Evolutionary conservation across 805 yeast species (phyloP).

Genomic region (Pichia cephalocereana): DNA sequence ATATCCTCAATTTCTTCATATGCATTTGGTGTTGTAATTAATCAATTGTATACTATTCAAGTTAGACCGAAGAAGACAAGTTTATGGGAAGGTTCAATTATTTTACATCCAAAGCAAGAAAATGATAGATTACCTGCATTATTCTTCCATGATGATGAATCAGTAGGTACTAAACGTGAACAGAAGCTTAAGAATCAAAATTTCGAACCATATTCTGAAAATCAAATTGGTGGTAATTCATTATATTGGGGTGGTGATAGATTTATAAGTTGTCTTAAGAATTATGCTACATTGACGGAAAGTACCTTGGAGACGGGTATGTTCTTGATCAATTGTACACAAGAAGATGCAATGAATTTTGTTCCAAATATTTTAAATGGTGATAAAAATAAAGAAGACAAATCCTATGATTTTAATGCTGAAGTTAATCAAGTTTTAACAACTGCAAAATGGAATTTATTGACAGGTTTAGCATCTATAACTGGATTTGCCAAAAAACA

Average conservation of each 20-base stretch:
- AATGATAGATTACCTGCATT: constrained; percentile 64
- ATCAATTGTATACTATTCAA: constrained; percentile 68
- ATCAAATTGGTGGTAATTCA: constrained; percentile 33
- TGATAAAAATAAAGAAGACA: constrained; percentile 21
- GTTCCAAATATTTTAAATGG: constrained; percentile 37
- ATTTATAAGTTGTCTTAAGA: constrained; percentile 47
- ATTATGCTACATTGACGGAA: constrained; percentile 52
- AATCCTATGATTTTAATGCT: constrained; percentile 21
- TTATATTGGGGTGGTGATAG: constrained; percentile 91
- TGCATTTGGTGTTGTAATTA: constrained; percentile 56
- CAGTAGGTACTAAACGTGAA: constrained; percentile 60
- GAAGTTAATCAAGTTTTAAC: constrained; percentile 42
- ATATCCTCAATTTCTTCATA: constrained; percentile 46
- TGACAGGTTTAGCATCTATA: constrained; percentile 76
- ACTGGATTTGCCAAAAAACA: constrained; percentile 57
- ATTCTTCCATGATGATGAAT: constrained; percentile 88
- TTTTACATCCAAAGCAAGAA: constrained; percentile 58
- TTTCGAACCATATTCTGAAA: constrained; percentile 66
- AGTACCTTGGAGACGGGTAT: constrained; percentile 67
- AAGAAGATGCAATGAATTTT: constrained; percentile 54
- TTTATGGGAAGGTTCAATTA: constrained; percentile 87
- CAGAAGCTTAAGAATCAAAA: constrained; percentile 50
- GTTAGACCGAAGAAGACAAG: constrained; percentile 76
- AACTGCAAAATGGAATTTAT: constrained; percentile 76
- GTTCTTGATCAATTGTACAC: constrained; percentile 69